Conservation (phyloP, 2,329 filamentous ascomycete genomes). For the Colletotrichum sp. region DNA sequence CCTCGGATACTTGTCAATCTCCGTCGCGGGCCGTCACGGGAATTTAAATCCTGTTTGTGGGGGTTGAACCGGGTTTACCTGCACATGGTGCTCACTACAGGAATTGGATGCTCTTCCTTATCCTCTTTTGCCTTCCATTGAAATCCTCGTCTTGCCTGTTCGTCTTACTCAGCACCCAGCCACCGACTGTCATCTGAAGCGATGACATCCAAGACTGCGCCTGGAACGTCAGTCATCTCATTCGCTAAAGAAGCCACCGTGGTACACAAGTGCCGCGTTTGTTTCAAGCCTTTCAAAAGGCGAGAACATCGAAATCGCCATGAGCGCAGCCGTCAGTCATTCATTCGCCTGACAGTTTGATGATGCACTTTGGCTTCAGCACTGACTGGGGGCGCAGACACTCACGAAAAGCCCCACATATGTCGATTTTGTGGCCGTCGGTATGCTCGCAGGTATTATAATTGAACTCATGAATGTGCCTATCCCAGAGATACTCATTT, state of each 20-base stretch:
- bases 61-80: neutral
- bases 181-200: neutral
- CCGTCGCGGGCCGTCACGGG: neutral
- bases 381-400: neutral
- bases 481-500: neutral
- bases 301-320: neutral
- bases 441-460: neutral
- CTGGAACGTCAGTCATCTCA: neutral
- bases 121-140: neutral
- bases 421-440: neutral
- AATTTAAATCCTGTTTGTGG: neutral
- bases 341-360: neutral
- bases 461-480: neutral
- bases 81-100: neutral
- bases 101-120: neutral
- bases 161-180: neutral
- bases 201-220: neutral
- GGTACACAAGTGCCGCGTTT: neutral
- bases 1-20: neutral
- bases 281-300: neutral
- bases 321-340: neutral
- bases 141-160: neutral
- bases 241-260: neutral
- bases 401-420: neutral
- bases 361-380: neutral